phyloP scores from a whole-genome alignment of 306 rosid genomes.

The Albizia julibrissin region DNA sequence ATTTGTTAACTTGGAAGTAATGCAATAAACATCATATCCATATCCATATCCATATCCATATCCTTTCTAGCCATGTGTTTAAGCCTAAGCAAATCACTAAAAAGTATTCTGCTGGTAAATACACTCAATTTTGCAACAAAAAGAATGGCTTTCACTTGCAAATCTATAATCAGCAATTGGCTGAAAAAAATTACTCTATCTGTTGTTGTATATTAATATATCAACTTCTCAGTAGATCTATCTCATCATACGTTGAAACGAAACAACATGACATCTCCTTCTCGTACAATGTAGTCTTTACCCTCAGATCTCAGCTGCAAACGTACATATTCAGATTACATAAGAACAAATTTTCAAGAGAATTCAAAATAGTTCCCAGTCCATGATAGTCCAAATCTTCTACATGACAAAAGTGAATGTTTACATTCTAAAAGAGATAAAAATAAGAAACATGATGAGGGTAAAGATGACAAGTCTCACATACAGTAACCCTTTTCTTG shows the following conservation, averaged over 20 bases:
- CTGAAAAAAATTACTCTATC: slow-evolving; percentile 21
- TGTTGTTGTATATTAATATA: slow-evolving; percentile 20
- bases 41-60: neutral
- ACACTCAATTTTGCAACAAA: neutral
- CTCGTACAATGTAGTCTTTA: slow-evolving; percentile 87
- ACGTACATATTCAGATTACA: slow-evolving; percentile 16
- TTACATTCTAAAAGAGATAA: neutral
- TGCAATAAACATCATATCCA: neutral
- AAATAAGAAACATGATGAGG: neutral
- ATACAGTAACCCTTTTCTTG: neutral
- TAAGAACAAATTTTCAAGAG: slow-evolving; percentile 5
- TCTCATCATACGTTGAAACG: slow-evolving; percentile 80
- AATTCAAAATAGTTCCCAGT: neutral
- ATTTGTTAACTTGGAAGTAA: neutral
- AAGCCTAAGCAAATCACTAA: neutral
- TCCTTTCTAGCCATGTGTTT: neutral
- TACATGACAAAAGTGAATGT: neutral
- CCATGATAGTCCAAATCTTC: neutral
- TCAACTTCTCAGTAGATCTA: slow-evolving; percentile 22
- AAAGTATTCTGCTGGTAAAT: neutral
- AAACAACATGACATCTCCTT: slow-evolving; percentile 95
- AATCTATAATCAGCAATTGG: slow-evolving; percentile 32
- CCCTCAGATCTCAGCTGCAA: slow-evolving; percentile 96
- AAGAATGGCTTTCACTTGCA: slow-evolving; percentile 11
- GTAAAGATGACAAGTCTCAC: neutral